Conservation (phyloP, 2,329 filamentous ascomycete genomes). For the Apiospora hydei region DNA sequence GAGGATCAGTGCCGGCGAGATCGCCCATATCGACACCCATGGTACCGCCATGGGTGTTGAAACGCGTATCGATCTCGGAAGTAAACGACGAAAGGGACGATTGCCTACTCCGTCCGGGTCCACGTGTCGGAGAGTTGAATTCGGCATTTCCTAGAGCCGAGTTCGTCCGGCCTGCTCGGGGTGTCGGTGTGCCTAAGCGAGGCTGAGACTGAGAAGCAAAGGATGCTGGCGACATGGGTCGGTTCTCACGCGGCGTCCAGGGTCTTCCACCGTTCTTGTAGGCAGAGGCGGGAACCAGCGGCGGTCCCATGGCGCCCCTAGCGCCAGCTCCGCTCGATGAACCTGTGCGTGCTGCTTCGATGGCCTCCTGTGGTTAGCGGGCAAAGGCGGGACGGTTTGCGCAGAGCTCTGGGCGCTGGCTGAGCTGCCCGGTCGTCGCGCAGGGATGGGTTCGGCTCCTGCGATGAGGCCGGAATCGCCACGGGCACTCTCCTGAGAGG, state of each 20-base stretch:
- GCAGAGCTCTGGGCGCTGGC: conserved; percentile 64
- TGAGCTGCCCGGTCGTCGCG: conserved; percentile 73
- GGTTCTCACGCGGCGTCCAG: conserved; percentile 62
- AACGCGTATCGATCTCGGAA: conserved; percentile 90
- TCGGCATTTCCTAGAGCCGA: conserved; percentile 56
- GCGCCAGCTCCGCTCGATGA: conserved; percentile 53
- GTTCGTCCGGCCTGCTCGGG: conserved; percentile 55
- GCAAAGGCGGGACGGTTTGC: conserved; percentile 72
- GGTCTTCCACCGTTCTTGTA: conserved; percentile 59
- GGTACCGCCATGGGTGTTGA: conserved; percentile 79
- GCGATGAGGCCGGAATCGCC: conserved; percentile 49
- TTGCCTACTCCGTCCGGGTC: conserved; percentile 60
- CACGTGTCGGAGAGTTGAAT: conserved; percentile 56
- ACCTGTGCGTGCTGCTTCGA: conserved; percentile 76
- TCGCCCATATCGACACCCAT: conserved; percentile 62
- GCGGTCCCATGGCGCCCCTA: conserved; percentile 77
- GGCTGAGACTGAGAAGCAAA: conserved; percentile 7
- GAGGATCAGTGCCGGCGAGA: conserved; percentile 80
- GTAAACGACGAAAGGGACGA: conserved; percentile 95
- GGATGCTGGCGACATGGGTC: conserved; percentile 50
- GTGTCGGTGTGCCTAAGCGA: conserved; percentile 62
- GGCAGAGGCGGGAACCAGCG: conserved; percentile 81
- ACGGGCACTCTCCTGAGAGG: conserved; percentile 58
- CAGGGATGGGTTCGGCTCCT: conserved; percentile 44
- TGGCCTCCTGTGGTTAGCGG: conserved; percentile 83